Conservation (phyloP, 1,139 yeast species). For the Debaryomyces coudertii region DNA sequence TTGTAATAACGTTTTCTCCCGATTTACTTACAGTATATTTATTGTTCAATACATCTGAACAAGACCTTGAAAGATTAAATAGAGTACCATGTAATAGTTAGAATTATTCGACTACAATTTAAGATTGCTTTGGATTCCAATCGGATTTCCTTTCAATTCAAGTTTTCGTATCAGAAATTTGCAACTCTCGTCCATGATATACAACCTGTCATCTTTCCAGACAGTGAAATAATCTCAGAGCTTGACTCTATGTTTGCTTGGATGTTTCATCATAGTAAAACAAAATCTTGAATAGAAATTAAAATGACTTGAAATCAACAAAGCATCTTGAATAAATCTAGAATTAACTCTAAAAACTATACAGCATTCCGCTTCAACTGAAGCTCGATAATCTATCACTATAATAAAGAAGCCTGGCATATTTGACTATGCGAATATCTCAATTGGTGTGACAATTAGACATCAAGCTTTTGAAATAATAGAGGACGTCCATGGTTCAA, state of each 20-base stretch:
- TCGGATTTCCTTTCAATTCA: background rate
- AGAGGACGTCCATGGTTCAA: constrained; percentile 61
- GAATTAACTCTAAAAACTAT: constrained; percentile 21
- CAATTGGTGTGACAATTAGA: constrained; percentile 21
- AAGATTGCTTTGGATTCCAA: background rate
- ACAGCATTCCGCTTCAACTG: constrained; percentile 29
- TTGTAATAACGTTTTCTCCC: background rate
- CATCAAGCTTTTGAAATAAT: constrained; percentile 33
- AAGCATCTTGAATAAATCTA: constrained; percentile 9
- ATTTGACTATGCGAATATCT: constrained; percentile 65
- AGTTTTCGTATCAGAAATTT: constrained; percentile 30
- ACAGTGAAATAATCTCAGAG: constrained; percentile 66
- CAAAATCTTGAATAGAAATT: background rate
- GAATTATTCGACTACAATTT: constrained; percentile 3
- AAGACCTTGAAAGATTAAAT: no score
- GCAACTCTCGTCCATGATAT: constrained; percentile 50
- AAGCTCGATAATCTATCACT: constrained; percentile 16
- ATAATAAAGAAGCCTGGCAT: constrained; percentile 55
- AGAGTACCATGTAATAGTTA: constrained; percentile 7
- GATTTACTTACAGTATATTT: background rate
- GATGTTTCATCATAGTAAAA: constrained; percentile 67
- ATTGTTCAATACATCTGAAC: background rate
- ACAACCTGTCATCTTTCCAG: constrained; percentile 52
- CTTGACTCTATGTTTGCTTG: constrained; percentile 92
- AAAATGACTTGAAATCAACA: constrained; percentile 15